Base-by-base conservation (phyloP, 139 green algal genomes). In the Chlamydomonas incerta region DNA sequence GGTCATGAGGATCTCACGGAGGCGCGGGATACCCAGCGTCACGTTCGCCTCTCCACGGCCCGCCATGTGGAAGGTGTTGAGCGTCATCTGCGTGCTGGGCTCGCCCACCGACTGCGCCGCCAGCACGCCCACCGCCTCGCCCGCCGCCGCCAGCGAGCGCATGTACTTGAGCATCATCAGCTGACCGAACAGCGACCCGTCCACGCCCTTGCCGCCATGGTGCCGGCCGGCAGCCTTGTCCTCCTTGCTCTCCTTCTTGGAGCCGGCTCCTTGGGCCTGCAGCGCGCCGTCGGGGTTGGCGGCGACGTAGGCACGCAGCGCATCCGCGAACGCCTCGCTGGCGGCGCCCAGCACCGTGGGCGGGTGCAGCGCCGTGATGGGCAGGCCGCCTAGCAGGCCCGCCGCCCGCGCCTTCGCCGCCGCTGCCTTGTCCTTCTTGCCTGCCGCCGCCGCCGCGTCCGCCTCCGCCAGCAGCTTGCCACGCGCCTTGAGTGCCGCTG, bases 1-100 rank as follows among this genome's bases (percentile, higher is more conserved):
- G 0, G 96, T 99, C 97, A 99, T 99, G 20, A 99, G 89, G 55
- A 99, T 96, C 93, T 99, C 97, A 29, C 97, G 92, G 62, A 99
- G 90, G 18, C 97, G 95, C 1, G 97, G 97, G 70, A 99, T 99
- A 68, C 97, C 97, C 57, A 99, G 92, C 52, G 97, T 99, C 86
- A 99, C 97, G 86, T 99, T 99, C 21, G 97, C 97, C 90, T 99
- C 96, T 5, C 97, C 96, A 4, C 96, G 93, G 1, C 97, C 96
- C 60, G 94, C 94, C 95, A 97, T 97, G 91, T 99, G 97, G 93
- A 99, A 99, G 28, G 97, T 99, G 93, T 98, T 99, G 75, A 98
- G 94, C 33, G 95, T 98, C 93, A 98, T 98, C 87, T 98, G 95
- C 31, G 94, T 97, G 55, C 87, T 94, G 3, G 97, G 97, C 92